These are phyloP conservation scores for Xylariaceae sp. DNA, from an alignment of 2,329 filamentous ascomycete species.

Conservation along the genomic window DNA sequence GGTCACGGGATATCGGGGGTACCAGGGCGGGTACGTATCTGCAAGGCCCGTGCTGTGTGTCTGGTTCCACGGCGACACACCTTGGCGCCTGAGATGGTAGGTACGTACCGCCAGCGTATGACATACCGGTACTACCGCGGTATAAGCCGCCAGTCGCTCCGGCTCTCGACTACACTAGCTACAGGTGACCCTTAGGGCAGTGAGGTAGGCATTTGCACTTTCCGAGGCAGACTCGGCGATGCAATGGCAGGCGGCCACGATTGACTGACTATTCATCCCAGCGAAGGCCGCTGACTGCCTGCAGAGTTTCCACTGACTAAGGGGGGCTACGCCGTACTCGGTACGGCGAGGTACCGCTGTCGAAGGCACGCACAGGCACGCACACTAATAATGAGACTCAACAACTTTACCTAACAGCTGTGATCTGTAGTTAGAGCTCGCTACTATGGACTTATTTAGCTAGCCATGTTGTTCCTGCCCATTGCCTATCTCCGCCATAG, in stretches of 20 bases:
- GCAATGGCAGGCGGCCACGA: constrained; percentile 16
- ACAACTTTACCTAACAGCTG: not conserved
- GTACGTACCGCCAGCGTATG: not conserved
- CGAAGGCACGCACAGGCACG: not conserved
- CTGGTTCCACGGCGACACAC: not conserved
- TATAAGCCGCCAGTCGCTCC: not conserved
- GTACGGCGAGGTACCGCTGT: not conserved
- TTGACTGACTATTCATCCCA: constrained; percentile 1
- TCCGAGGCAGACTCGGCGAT: not conserved
- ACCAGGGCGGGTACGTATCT: no score
- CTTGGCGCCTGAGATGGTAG: not conserved
- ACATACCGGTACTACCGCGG: not conserved
- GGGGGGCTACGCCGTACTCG: not conserved
- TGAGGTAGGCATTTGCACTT: not conserved
- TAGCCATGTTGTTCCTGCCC: not conserved
- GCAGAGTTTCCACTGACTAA: constrained; percentile 1
- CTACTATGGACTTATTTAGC: not conserved
- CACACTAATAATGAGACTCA: not conserved
- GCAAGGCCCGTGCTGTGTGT: no score
- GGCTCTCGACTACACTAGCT: not conserved
- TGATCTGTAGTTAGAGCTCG: not conserved
- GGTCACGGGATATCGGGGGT: no score
- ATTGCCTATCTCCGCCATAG: no score
- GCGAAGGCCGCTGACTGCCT: constrained; percentile 5
- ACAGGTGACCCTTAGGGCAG: not conserved